Conservation (phyloP, 805 yeast species). For the Ogataea thermomethanolica region DNA sequence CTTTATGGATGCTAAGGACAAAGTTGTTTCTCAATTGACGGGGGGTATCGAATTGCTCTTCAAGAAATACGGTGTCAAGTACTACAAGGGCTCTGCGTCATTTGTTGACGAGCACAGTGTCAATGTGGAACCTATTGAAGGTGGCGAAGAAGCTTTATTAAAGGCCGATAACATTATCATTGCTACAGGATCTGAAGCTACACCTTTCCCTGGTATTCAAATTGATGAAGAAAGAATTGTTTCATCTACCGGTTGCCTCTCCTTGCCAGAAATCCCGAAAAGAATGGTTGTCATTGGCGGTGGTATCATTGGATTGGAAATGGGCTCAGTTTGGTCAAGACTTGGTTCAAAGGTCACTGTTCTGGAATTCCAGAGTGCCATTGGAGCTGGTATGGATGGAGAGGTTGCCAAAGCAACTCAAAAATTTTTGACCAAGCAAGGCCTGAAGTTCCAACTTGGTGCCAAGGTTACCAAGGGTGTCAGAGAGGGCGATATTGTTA, state of each 20-base stretch:
- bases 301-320: slow-evolving; percentile 98
- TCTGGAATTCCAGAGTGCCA: slow-evolving; percentile 81
- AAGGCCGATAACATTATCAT: slow-evolving; percentile 85
- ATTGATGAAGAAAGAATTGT: slow-evolving; percentile 97
- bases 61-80: slow-evolving; percentile 92
- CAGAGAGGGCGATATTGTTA: slow-evolving; percentile 84
- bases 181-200: slow-evolving; percentile 98
- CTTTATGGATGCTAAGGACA: slow-evolving; percentile 90
- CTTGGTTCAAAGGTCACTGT: slow-evolving; percentile 95
- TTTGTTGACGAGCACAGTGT: slow-evolving; percentile 78
- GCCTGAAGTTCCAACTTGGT: slow-evolving; percentile 85
- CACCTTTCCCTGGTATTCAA: slow-evolving; percentile 97
- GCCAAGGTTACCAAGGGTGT: slow-evolving; percentile 87
- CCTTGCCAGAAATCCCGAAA: slow-evolving; percentile 88
- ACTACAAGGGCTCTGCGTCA: slow-evolving; percentile 90
- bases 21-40: slow-evolving; percentile 84
- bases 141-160: slow-evolving; percentile 66
- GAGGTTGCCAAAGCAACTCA: slow-evolving; percentile 91
- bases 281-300: slow-evolving; percentile 93
- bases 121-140: slow-evolving; percentile 82
- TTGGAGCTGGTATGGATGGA: slow-evolving; percentile 98
- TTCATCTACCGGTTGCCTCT: slow-evolving; percentile 87
- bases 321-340: slow-evolving; percentile 97
- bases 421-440: slow-evolving; percentile 90
- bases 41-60: slow-evolving; percentile 92